A percentile compares a stretch with the other conserved stretches of the same genome.
These are phyloP conservation scores for Logfia minima DNA, from an alignment of 129 eudicot genomes.

Conservation along the genomic window DNA sequence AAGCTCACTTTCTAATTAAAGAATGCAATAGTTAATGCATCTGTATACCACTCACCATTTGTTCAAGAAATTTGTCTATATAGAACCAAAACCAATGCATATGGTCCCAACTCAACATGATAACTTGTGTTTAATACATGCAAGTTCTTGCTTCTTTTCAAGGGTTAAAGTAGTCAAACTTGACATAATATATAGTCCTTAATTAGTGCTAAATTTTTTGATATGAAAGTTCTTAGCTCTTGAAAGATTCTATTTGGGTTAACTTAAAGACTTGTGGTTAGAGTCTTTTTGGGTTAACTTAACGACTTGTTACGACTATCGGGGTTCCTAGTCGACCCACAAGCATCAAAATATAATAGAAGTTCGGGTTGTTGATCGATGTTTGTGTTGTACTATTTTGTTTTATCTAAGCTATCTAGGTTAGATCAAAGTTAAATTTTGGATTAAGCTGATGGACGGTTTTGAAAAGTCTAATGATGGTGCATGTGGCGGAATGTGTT, in stretches of 20 bases:
- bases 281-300: not conserved
- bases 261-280: not conserved
- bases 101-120: slow-evolving; percentile 44
- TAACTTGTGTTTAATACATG: slow-evolving; percentile 22
- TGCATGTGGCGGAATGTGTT: slow-evolving; percentile 71
- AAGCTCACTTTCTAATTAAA: slow-evolving; percentile 46
- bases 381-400: not conserved
- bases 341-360: slow-evolving; percentile 37
- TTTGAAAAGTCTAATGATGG: slow-evolving; percentile 50
- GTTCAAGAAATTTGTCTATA: slow-evolving; percentile 41
- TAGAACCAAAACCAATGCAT: slow-evolving; percentile 35
- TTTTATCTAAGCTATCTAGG: slow-evolving; percentile 16
- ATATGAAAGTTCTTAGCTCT: slow-evolving; percentile 3
- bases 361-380: slow-evolving; percentile 28
- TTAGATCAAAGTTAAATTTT: slow-evolving; percentile 53
- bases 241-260: not conserved
- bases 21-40: slow-evolving; percentile 43
- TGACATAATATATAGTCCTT: not conserved
- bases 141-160: slow-evolving; percentile 4
- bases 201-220: not conserved
- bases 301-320: slow-evolving; percentile 27
- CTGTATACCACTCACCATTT: slow-evolving; percentile 31
- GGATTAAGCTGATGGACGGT: slow-evolving; percentile 57
- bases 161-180: not conserved
- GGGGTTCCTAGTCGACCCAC: slow-evolving; percentile 12